Evolutionary conservation across 371 early-diverging fungal species (phyloP).

Genomic region (Entomophthora muscae): DNA sequence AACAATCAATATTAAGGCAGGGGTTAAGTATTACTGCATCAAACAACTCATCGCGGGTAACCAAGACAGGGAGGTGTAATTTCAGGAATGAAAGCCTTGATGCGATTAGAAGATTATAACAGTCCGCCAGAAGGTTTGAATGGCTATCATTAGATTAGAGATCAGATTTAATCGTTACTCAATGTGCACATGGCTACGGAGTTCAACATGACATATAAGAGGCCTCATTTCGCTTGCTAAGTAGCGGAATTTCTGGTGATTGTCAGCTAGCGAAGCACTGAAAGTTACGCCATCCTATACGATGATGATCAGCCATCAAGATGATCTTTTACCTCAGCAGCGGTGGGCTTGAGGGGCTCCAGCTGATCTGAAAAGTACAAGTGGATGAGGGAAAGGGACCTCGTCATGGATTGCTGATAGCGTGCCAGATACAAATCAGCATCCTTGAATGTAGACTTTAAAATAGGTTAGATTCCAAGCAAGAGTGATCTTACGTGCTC

Average conservation of each 20-base stretch:
- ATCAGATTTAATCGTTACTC: background rate
- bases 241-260: slow-evolving; percentile 1
- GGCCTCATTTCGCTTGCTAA: slow-evolving; percentile 4
- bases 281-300: background rate
- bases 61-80: background rate
- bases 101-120: background rate
- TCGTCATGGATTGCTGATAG: background rate
- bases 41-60: background rate
- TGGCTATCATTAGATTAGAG: background rate
- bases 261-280: background rate
- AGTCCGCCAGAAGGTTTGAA: background rate
- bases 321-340: background rate
- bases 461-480: background rate
- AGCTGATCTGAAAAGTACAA: background rate
- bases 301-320: background rate
- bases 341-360: background rate
- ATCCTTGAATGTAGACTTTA: background rate
- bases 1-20: background rate
- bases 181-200: background rate
- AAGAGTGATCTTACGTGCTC: background rate
- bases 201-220: background rate
- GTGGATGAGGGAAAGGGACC: background rate
- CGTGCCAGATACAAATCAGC: background rate
- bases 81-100: background rate
- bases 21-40: background rate